These are phyloP conservation scores for Tolypocladium tropicale DNA, from an alignment of 2,329 filamentous ascomycete species.

Conservation along the genomic window DNA sequence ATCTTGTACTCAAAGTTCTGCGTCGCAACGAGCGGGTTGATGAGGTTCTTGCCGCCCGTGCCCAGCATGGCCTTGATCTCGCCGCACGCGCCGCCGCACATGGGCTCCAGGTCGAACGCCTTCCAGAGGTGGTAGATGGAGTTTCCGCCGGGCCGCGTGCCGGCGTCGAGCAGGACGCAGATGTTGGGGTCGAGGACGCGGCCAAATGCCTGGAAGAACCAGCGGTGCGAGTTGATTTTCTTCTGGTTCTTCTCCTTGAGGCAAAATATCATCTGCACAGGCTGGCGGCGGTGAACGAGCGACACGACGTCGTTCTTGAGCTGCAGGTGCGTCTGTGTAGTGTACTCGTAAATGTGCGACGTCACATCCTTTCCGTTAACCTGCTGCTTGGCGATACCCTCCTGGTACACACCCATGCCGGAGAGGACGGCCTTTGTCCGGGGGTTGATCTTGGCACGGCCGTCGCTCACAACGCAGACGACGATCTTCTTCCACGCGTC, in stretches of 20 bases:
- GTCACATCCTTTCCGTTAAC: conserved; percentile 96
- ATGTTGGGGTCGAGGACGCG: conserved; percentile 89
- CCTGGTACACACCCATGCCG: conserved; percentile 92
- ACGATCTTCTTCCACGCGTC: conserved; percentile 99
- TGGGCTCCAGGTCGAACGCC: conserved; percentile 93
- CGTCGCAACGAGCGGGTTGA: conserved; percentile 89
- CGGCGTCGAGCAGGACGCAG: conserved; percentile 90
- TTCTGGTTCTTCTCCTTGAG: conserved; percentile 99
- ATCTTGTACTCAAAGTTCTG: conserved; percentile 99
- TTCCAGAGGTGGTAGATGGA: conserved; percentile 99
- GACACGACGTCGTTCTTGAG: conserved; percentile 85
- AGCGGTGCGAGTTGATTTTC: conserved; percentile 98
- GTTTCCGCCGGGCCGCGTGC: conserved; percentile 85
- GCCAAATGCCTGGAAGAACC: conserved; percentile 98
- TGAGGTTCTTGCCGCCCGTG: conserved; percentile 69
- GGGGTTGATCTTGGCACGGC: conserved; percentile 92
- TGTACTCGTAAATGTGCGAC: conserved; percentile 95
- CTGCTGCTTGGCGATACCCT: conserved; percentile 96
- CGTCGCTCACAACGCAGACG: conserved; percentile 93
- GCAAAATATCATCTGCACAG: conserved; percentile 95
- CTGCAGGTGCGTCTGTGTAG: conserved; percentile 73
- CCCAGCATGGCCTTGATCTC: conserved; percentile 98
- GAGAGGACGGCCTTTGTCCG: conserved; percentile 82
- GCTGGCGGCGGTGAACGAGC: conserved; percentile 75
- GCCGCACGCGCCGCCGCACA: conserved; percentile 94